Conservation (phyloP, 2,329 filamentous ascomycete species). For the Alternaria viburni region DNA sequence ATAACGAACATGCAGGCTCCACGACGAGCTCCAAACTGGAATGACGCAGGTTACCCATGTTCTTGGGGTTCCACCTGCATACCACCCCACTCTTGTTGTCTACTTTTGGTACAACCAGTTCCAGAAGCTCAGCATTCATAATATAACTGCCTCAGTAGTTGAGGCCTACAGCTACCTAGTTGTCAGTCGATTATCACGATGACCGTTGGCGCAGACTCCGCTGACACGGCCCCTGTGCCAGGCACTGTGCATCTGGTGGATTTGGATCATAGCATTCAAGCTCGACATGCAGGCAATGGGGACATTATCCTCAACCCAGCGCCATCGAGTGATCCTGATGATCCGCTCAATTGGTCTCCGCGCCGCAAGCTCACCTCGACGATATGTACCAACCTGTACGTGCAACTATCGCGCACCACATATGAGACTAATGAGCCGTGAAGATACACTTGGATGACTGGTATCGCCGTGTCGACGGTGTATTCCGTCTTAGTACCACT, state of each 20-base stretch:
- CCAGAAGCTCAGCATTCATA: not conserved
- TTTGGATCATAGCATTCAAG: slow-evolving; percentile 45
- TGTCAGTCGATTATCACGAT: not conserved
- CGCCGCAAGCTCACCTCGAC: slow-evolving; percentile 34
- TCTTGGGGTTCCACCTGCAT: not conserved
- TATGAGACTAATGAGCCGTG: slow-evolving; percentile 37
- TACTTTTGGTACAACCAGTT: not conserved
- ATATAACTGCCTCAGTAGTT: not conserved
- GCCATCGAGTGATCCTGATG: slow-evolving; percentile 43
- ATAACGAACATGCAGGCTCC: not conserved
- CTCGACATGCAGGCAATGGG: slow-evolving; percentile 45
- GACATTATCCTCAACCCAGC: slow-evolving; percentile 53
- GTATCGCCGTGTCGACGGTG: slow-evolving; percentile 57
- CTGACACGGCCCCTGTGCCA: slow-evolving; percentile 28
- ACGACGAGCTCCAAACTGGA: not conserved
- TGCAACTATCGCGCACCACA: not conserved
- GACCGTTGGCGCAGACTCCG: not conserved
- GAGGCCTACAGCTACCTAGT: not conserved
- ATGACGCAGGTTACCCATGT: not conserved
- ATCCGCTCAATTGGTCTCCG: slow-evolving; percentile 45
- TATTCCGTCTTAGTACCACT: slow-evolving; percentile 60
- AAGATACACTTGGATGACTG: slow-evolving; percentile 58
- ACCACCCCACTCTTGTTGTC: slow-evolving; percentile 6
- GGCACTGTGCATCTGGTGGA: slow-evolving; percentile 55
- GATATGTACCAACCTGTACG: slow-evolving; percentile 29